These are phyloP conservation scores for Ustilago bromivora DNA, from an alignment of 1,284 basidiomycete genomes.

Conservation along the genomic window DNA sequence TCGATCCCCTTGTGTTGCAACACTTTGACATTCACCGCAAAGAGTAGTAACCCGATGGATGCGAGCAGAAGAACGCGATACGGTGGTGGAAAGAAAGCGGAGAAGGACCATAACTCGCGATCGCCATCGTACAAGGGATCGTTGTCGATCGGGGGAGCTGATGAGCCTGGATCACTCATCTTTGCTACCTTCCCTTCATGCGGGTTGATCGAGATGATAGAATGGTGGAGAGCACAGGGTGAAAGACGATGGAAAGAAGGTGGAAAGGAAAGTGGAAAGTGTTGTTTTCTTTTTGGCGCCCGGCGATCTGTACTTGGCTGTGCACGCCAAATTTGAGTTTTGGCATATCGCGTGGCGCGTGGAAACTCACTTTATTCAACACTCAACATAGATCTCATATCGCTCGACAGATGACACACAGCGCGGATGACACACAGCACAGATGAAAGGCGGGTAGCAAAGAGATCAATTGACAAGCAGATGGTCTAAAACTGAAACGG, in stretches of 20 bases:
- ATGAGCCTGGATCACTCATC: slow-evolving; percentile 32
- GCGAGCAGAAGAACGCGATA: slow-evolving; percentile 66
- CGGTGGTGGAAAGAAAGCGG: slow-evolving; percentile 62
- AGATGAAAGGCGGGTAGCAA: neutral
- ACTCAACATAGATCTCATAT: neutral
- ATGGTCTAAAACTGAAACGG: neutral
- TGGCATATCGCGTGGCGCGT: slow-evolving; percentile 9
- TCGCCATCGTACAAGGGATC: slow-evolving; percentile 27
- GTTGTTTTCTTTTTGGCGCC: slow-evolving; percentile 14
- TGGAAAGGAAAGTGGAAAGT: slow-evolving; percentile 4
- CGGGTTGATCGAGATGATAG: neutral
- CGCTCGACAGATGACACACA: neutral
- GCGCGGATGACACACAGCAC: neutral
- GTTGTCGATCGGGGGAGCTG: slow-evolving; percentile 20
- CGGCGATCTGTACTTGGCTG: slow-evolving; percentile 2
- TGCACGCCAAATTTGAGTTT: neutral
- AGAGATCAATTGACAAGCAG: neutral
- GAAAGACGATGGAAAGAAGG: neutral
- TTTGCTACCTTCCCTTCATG: neutral
- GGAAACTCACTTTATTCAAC: slow-evolving; percentile 1
- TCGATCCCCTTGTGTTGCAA: slow-evolving; percentile 59
- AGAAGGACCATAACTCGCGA: slow-evolving; percentile 47
- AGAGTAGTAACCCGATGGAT: slow-evolving; percentile 58
- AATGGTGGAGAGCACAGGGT: neutral
- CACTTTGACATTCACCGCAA: slow-evolving; percentile 52